Evolutionary conservation across 495 filamentous ascomycete genomes (phyloP).

Genomic region (Cetradonia linearis): DNA sequence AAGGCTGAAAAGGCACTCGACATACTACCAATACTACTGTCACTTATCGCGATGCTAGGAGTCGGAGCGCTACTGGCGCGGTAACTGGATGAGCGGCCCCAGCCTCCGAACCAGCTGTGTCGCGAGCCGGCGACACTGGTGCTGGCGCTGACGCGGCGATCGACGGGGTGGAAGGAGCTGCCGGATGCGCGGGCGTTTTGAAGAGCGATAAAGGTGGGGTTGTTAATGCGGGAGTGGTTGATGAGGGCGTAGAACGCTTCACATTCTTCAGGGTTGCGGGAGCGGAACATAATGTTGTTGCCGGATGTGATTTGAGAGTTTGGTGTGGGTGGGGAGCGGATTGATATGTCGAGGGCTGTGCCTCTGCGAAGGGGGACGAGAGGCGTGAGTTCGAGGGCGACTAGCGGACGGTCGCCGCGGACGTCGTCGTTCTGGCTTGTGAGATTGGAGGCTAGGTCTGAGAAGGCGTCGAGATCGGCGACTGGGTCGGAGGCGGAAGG

Average conservation of each 20-base stretch:
- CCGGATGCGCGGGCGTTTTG: conserved; percentile 50
- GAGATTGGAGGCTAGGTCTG: conserved; percentile 28
- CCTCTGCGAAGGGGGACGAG: conserved; percentile 78
- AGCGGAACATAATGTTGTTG: conserved; percentile 82
- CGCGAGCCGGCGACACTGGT: conserved; percentile 20
- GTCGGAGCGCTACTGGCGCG: conserved; percentile 45
- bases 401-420: conserved; percentile 47
- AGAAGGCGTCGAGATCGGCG: conserved; percentile 18
- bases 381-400: conserved; percentile 78
- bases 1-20: conserved; percentile 61
- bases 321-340: conserved; percentile 67
- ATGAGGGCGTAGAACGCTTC: conserved; percentile 71
- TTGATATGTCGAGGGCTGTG: conserved; percentile 86
- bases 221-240: conserved; percentile 73
- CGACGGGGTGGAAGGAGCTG: conserved; percentile 32
- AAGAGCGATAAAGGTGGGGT: conserved; percentile 77
- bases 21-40: conserved; percentile 49
- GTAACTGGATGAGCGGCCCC: conserved; percentile 40
- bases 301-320: conserved; percentile 60
- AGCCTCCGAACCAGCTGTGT: conserved; percentile 25
- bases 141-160: conserved; percentile 30
- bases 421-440: conserved; percentile 33
- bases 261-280: conserved; percentile 63
- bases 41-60: conserved; percentile 42
- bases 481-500: conserved; percentile 20